Conservation (phyloP, 257 asterid genomes). For the Fraxinus quadrangulata region DNA sequence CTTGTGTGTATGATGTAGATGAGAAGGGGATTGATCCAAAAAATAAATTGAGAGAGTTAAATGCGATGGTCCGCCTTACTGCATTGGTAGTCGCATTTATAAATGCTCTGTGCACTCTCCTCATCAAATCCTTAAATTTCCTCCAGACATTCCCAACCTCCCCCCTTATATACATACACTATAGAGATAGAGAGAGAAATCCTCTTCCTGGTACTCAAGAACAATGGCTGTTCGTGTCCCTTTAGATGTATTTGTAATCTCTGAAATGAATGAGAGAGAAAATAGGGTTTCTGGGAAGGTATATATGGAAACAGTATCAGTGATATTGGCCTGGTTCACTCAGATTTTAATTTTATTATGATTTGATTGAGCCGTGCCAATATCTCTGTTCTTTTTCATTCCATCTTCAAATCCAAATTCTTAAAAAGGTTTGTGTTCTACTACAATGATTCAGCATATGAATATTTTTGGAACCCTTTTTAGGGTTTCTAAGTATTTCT, state of each 20-base stretch:
- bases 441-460: neutral
- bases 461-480: neutral
- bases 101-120: neutral
- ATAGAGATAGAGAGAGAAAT: neutral
- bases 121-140: neutral
- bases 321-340: neutral
- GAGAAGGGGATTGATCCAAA: too few species aligned
- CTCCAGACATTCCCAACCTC: neutral
- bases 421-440: neutral
- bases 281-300: neutral
- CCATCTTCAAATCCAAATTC: neutral
- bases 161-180: neutral
- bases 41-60: neutral
- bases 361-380: constrained; percentile 65
- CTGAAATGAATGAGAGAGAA: neutral
- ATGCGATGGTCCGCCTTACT: neutral
- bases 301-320: neutral
- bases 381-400: constrained; percentile 47
- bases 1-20: neutral
- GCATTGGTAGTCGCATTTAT: neutral
- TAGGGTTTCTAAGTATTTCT: neutral
- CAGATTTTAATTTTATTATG: neutral
- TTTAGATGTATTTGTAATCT: neutral
- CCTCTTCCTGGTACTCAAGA: neutral
- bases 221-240: neutral